Evolutionary conservation across 1,139 yeast species (phyloP), one percentile per base, ranked within the genome.

Genomic region (Arxiozyma slooffiae): DNA sequence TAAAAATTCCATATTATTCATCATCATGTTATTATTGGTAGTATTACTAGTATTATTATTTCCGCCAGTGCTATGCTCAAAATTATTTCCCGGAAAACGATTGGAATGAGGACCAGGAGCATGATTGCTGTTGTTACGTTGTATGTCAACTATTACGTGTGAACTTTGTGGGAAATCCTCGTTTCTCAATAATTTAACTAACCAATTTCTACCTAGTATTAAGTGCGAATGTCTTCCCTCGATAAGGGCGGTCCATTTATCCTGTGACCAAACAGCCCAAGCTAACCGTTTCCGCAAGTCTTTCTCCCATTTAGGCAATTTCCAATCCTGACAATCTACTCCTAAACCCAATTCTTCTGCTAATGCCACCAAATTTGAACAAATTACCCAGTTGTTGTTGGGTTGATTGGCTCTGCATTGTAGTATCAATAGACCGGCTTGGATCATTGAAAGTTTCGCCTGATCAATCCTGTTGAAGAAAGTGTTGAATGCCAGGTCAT

Each of bases 241-340:
- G 53, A 80, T 78, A 44, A 88, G 69, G 0, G 95, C 73, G 4
- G 83, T 73, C 97, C 97, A 89, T 63, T 88, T 87, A 61, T 87
- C 96, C 66, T 87, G 95, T 51, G 85, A 73, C 74, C 80, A 88
- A 1, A 87, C 94, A 0, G 96, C 96, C 97, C 97, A 89, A 0
- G 96, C 95, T 48, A 89, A 69, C 51, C 96, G 73, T 59, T 87
- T 79, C 48, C 97, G 73, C 46, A 89, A 69, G 1, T 94, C 92
- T 49, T 95, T 74, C 63, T 89, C 97, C 97, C 97, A 89, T 59
- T 84, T 82, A 0, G 97, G 97, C 38, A 89, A 68, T 60, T 85
- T 81, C 97, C 97, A 89, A 54, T 77, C 78, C 51, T 83, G 81
- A 63, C 97, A 89, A 62, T 88, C 90, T 18, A 86, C 73, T 0